These are phyloP conservation scores for Suillus paluster DNA, from an alignment of 768 basidiomycete species.

Conservation along the genomic window DNA sequence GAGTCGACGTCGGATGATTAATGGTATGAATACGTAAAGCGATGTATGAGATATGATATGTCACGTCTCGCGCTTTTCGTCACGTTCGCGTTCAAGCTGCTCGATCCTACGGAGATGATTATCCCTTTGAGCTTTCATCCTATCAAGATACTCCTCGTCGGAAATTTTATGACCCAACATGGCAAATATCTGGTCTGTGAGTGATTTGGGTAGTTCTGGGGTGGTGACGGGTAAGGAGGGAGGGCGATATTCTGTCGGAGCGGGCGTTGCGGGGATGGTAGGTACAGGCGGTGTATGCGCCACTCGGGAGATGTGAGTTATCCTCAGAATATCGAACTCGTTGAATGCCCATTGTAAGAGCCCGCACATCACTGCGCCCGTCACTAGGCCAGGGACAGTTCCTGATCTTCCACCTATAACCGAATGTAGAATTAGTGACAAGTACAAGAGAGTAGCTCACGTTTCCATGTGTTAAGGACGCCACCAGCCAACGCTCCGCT, in stretches of 20 bases:
- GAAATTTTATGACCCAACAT: conserved; percentile 49
- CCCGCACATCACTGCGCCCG: conserved; percentile 60
- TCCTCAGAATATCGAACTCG: conserved; percentile 61
- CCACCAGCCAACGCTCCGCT: conserved; percentile 76
- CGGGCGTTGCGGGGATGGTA: neutral
- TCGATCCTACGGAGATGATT: conserved; percentile 58
- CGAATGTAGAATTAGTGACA: conserved; percentile 6
- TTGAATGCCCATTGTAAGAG: conserved; percentile 73
- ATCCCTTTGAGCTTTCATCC: conserved; percentile 61
- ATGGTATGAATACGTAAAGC: neutral
- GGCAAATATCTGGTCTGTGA: conserved; percentile 43
- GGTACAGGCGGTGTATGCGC: conserved; percentile 17
- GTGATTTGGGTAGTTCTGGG: conserved; percentile 16
- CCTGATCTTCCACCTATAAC: conserved; percentile 63
- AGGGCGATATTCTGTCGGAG: neutral
- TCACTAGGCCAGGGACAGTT: conserved; percentile 60
- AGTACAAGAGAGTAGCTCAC: conserved; percentile 44
- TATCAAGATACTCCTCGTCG: conserved; percentile 72
- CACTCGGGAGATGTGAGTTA: conserved; percentile 56
- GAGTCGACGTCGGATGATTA: neutral
- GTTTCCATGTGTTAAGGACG: conserved; percentile 57
- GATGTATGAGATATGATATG: neutral
- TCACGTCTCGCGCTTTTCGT: conserved; percentile 19
- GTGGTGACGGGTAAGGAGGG: neutral
- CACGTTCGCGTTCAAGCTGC: conserved; percentile 50